A percentile compares a stretch with the other conserved stretches of the same genome.
These are phyloP conservation scores for Tetrapisispora taiwanensis DNA, from an alignment of 805 yeast species.

Conservation along the genomic window DNA sequence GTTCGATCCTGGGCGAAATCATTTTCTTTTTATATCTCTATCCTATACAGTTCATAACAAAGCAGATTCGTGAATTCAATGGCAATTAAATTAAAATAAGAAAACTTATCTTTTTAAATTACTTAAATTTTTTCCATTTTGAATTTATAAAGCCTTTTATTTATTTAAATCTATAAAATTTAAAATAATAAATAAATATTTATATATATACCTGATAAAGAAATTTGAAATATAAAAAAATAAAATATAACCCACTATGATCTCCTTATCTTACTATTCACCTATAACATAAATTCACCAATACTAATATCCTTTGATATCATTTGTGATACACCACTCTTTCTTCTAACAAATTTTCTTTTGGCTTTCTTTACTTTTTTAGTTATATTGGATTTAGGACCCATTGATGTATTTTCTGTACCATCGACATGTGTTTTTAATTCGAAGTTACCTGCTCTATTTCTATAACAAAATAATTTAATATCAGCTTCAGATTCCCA, in stretches of 20 bases:
- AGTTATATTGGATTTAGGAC: constrained; percentile 2
- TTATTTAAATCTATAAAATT: background rate
- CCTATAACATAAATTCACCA: constrained; percentile 27
- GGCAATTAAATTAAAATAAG: no score
- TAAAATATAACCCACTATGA: background rate
- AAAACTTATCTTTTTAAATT: no score
- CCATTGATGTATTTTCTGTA: background rate
- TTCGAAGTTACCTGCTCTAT: constrained; percentile 25
- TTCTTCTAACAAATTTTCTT: constrained; percentile 17
- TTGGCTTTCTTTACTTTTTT: constrained; percentile 3
- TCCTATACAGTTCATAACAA: no score
- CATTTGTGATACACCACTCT: constrained; percentile 28
- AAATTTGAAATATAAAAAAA: background rate
- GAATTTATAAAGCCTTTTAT: background rate
- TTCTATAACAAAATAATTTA: constrained; percentile 24
- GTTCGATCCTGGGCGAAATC: constrained; percentile 99
- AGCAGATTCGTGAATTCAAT: no score
- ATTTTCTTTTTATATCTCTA: constrained; percentile 38
- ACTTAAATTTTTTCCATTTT: no score
- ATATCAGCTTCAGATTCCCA: constrained; percentile 14
- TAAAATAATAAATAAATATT: background rate
- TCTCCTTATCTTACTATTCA: background rate
- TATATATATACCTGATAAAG: background rate
- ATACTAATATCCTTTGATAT: constrained; percentile 27
- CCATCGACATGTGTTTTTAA: constrained; percentile 9